Conservation (phyloP, 2,329 filamentous ascomycete genomes). For the Chaetoscypha palmicola region DNA sequence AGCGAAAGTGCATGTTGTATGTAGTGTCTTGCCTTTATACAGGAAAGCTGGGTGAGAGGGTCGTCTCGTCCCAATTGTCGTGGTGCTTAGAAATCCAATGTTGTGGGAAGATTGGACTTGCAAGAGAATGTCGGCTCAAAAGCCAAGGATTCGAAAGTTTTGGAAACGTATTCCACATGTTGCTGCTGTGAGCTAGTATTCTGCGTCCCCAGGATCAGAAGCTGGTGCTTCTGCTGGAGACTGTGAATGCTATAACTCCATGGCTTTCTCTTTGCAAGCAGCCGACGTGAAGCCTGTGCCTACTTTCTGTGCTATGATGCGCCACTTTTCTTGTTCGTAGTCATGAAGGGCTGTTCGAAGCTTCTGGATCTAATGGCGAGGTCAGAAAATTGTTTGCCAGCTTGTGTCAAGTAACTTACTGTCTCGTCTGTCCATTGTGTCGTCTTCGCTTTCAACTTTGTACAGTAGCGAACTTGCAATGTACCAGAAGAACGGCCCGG, state of each 20-base stretch:
- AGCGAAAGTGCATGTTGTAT: slow-evolving; percentile 9
- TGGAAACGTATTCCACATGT: slow-evolving; percentile 9
- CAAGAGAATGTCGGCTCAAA: slow-evolving; percentile 16
- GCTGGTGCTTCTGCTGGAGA: slow-evolving; percentile 31
- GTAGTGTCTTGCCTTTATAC: slow-evolving; percentile 1
- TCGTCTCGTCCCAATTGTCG: slow-evolving; percentile 12
- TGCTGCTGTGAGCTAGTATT: slow-evolving; percentile 25
- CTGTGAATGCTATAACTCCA: slow-evolving; percentile 32
- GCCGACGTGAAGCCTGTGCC: slow-evolving; percentile 82
- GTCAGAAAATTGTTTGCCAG: slow-evolving; percentile 15
- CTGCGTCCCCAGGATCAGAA: slow-evolving; percentile 32
- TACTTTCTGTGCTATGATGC: slow-evolving; percentile 83
- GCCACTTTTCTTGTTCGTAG: slow-evolving; percentile 90
- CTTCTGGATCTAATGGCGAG: slow-evolving; percentile 57
- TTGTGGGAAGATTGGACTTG: slow-evolving; percentile 16
- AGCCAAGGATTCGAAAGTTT: slow-evolving; percentile 15
- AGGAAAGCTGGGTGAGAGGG: slow-evolving; percentile 11
- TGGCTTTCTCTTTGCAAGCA: slow-evolving; percentile 64
- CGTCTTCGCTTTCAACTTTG: slow-evolving; percentile 88
- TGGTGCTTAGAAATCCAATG: slow-evolving; percentile 1
- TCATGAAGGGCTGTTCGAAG: slow-evolving; percentile 70
- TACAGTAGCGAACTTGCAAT: slow-evolving; percentile 89
- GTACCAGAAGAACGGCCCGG: slow-evolving; percentile 85
- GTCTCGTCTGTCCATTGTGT: slow-evolving; percentile 91
- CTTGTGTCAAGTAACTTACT: slow-evolving; percentile 45